Percentiles rank a stretch among this genome's conserved stretches.
These are phyloP conservation scores for Talaromyces nanjingensis DNA, from an alignment of 495 filamentous ascomycete species.

Conservation along the genomic window DNA sequence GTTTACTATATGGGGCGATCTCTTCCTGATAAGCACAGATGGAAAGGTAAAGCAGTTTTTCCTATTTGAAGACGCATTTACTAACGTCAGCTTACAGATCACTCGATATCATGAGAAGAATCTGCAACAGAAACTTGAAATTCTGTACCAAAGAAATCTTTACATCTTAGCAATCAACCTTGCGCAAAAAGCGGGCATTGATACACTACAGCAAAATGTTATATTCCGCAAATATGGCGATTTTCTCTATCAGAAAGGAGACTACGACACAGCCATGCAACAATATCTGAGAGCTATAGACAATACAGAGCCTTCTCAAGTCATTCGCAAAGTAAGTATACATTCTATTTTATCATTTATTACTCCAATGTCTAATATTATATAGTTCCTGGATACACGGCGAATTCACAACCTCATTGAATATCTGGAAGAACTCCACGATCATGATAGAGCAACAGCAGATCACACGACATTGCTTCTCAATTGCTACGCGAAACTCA, in stretches of 20 bases:
- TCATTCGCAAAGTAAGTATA: slow-evolving; percentile 70
- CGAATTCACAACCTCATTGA: slow-evolving; percentile 95
- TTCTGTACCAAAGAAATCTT: slow-evolving; percentile 88
- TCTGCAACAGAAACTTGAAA: slow-evolving; percentile 83
- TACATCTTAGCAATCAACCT: slow-evolving; percentile 89
- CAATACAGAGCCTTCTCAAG: slow-evolving; percentile 88
- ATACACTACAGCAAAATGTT: slow-evolving; percentile 72
- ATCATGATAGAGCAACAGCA: slow-evolving; percentile 87
- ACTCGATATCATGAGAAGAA: slow-evolving; percentile 89
- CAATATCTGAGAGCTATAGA: slow-evolving; percentile 96
- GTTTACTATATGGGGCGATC: slow-evolving; percentile 84
- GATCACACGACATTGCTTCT: slow-evolving; percentile 92
- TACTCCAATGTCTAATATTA: not conserved
- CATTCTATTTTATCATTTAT: not conserved
- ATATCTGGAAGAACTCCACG: slow-evolving; percentile 93
- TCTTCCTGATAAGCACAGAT: slow-evolving; percentile 81
- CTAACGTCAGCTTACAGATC: slow-evolving; percentile 42
- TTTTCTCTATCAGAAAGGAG: slow-evolving; percentile 87
- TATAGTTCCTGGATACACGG: slow-evolving; percentile 85
- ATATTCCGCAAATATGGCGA: slow-evolving; percentile 95
- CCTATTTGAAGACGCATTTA: slow-evolving; percentile 10
- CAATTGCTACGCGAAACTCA: slow-evolving; percentile 96
- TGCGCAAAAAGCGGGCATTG: slow-evolving; percentile 79
- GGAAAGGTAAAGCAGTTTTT: slow-evolving; percentile 57
- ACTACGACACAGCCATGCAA: slow-evolving; percentile 96